phyloP scores from a whole-genome alignment of 345 rosid species.

The Balakata baccata region DNA sequence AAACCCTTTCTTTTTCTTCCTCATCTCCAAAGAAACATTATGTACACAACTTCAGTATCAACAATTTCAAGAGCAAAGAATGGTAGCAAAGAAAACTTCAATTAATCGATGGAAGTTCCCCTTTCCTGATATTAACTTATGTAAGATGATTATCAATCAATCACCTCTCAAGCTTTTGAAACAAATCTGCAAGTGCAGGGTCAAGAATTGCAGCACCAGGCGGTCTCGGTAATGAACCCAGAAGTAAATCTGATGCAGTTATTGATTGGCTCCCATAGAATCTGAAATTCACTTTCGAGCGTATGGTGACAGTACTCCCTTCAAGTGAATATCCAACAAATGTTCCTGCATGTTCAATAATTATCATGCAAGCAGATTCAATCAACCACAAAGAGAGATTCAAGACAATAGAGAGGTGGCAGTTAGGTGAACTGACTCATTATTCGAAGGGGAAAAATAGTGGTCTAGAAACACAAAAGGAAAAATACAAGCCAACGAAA shows the following conservation, averaged over 20 bases:
- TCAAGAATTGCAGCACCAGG: constrained; percentile 86
- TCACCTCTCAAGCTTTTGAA: constrained; percentile 52
- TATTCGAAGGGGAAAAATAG: too few relatives aligned
- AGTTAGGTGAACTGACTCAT: neutral
- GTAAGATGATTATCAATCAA: neutral
- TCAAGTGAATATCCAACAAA: constrained; percentile 90
- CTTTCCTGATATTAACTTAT: neutral
- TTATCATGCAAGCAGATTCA: neutral
- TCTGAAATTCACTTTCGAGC: constrained; percentile 61
- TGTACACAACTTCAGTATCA: constrained; percentile 15
- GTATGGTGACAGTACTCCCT: constrained; percentile 78
- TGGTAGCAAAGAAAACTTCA: neutral
- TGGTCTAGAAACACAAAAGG: too few relatives aligned
- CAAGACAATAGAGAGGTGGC: too few relatives aligned
- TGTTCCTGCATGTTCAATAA: constrained; percentile 55
- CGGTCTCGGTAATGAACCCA: constrained; percentile 72
- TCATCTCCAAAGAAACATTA: neutral
- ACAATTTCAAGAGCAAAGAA: constrained; percentile 6
- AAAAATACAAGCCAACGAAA: neutral
- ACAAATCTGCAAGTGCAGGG: constrained; percentile 67
- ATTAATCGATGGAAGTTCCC: neutral
- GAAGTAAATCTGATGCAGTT: constrained; percentile 66
- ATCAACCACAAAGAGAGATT: neutral
- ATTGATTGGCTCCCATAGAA: constrained; percentile 88
- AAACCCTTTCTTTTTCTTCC: neutral